phyloP scores from a whole-genome alignment of 441 rosid species.

The Omphalea diandra region DNA sequence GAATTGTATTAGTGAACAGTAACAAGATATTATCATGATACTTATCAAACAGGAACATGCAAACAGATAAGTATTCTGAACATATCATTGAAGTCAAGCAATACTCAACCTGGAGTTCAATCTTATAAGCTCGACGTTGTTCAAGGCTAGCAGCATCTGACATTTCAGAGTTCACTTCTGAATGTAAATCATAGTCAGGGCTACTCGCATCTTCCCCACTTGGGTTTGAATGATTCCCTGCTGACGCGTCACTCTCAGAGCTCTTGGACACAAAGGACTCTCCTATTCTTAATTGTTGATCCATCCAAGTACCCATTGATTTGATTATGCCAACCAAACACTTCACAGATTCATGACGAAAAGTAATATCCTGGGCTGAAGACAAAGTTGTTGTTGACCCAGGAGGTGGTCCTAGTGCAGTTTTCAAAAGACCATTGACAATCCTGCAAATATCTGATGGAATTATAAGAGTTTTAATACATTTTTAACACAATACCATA shows the following conservation, averaged over 20 bases:
- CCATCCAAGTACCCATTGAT: constrained; percentile 99
- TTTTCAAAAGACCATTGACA: constrained; percentile 96
- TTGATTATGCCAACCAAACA: constrained; percentile 84
- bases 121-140: constrained; percentile 91
- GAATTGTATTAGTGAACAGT: neutral
- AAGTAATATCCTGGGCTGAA: constrained; percentile 81
- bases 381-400: constrained; percentile 90
- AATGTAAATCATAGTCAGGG: constrained; percentile 65
- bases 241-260: constrained; percentile 51
- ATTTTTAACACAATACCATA: constrained; percentile 28
- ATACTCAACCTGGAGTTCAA: constrained; percentile 85
- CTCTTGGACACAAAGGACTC: constrained; percentile 55
- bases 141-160: constrained; percentile 87
- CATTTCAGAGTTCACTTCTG: constrained; percentile 64
- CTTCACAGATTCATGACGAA: constrained; percentile 95
- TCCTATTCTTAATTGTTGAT: constrained; percentile 67
- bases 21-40: neutral
- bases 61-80: neutral
- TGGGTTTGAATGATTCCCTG: constrained; percentile 45
- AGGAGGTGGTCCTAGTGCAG: constrained; percentile 95
- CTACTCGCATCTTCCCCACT: constrained; percentile 67
- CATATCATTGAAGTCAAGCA: constrained; percentile 3
- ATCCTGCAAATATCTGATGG: constrained; percentile 98
- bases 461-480: constrained; percentile 90
- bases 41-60: neutral